Evolutionary conservation across 306 rosid genomes (phyloP).

Genomic region (Ochetophila trinervis): DNA sequence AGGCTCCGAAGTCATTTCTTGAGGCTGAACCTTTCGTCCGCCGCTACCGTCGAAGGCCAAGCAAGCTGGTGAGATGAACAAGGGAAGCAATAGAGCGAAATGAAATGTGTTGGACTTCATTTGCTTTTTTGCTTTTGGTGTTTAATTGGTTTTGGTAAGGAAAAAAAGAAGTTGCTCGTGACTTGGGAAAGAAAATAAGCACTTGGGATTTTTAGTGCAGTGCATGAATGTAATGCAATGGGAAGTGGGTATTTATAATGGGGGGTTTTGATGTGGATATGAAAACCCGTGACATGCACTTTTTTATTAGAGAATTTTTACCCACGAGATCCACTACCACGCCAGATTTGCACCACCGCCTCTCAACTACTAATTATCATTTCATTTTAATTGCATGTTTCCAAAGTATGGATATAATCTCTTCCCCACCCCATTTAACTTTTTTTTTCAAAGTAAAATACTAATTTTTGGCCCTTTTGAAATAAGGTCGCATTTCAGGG

Average conservation of each 20-base stretch:
- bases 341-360: conserved; percentile 44
- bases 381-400: not conserved
- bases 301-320: not conserved
- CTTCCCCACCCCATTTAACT: not conserved
- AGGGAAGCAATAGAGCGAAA: conserved; percentile 33
- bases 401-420: conserved; percentile 1
- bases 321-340: conserved; percentile 3
- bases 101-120: conserved; percentile 34
- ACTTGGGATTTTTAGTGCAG: no score
- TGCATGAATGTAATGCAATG: no score
- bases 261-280: conserved; percentile 21
- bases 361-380: conserved; percentile 21
- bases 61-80: conserved; percentile 26
- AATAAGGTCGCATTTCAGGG: not conserved
- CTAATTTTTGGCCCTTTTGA: not conserved
- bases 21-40: conserved; percentile 26
- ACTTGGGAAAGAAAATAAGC: not conserved
- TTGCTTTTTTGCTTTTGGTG: not conserved
- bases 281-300: not conserved
- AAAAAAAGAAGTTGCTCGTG: conserved; percentile 6
- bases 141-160: not conserved
- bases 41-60: conserved; percentile 5
- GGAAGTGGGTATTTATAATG: conserved; percentile 42
- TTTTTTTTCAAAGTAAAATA: no score
- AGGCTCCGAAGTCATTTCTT: conserved; percentile 31